Percentiles rank a stretch among this genome's conserved stretches.
phyloP scores from a whole-genome alignment of 768 basidiomycete genomes.

The Gloeopeniophorella convolvens region DNA sequence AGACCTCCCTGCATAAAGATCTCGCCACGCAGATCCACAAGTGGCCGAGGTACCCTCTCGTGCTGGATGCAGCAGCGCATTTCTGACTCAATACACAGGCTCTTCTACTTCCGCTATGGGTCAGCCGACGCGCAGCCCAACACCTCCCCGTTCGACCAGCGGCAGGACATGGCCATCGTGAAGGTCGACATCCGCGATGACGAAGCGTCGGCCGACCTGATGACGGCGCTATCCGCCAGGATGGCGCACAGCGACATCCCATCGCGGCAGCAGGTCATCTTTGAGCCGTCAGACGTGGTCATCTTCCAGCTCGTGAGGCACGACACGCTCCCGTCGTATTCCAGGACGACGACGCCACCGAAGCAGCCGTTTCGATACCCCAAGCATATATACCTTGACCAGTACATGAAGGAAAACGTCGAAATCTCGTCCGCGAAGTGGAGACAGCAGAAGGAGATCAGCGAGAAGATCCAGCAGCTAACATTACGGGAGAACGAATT shows the following conservation, averaged over 20 bases:
- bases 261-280: conserved; percentile 50
- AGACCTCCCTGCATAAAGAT: conserved; percentile 25
- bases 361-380: conserved; percentile 48
- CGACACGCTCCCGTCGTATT: conserved; percentile 21
- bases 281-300: conserved; percentile 56
- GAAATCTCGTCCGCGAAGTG: conserved; percentile 35
- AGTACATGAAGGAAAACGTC: conserved; percentile 56
- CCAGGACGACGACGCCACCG: conserved; percentile 15
- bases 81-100: conserved; percentile 23
- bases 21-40: conserved; percentile 32
- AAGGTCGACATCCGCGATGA: conserved; percentile 41
- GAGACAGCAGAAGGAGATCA: conserved; percentile 33
- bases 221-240: conserved; percentile 34
- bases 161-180: conserved; percentile 41
- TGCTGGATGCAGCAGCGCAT: conserved; percentile 14
- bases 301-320: conserved; percentile 44
- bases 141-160: conserved; percentile 21
- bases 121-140: conserved; percentile 34
- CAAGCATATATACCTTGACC: conserved; percentile 61
- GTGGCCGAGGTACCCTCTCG: conserved; percentile 29
- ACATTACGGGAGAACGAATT: conserved; percentile 40
- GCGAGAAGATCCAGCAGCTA: conserved; percentile 43
- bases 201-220: conserved; percentile 49
- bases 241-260: conserved; percentile 20
- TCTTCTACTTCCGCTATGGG: conserved; percentile 55